Conservation (phyloP, 2,329 filamentous ascomycete genomes). For the Clarireedia hainanense region DNA sequence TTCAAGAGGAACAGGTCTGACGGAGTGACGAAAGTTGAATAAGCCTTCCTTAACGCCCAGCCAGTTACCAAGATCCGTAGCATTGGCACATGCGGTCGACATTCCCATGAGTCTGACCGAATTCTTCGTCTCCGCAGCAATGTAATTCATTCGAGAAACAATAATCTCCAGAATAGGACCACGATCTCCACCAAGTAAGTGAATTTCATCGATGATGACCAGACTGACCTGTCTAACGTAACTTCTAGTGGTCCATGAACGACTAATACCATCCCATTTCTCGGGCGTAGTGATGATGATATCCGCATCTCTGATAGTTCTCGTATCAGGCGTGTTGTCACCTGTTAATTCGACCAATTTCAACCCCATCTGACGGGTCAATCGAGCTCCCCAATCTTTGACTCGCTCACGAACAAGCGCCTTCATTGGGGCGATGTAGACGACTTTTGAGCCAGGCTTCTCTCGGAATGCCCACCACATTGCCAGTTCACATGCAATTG, state of each 20-base stretch:
- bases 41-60: conserved; percentile 90
- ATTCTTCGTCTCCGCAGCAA: conserved; percentile 85
- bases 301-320: conserved; percentile 90
- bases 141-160: conserved; percentile 93
- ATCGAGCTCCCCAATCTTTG: conserved; percentile 81
- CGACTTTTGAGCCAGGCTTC: conserved; percentile 89
- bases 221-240: conserved; percentile 93
- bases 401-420: conserved; percentile 93
- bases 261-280: conserved; percentile 99
- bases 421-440: conserved; percentile 99
- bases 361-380: conserved; percentile 75
- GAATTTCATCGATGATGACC: conserved; percentile 98
- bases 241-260: conserved; percentile 95
- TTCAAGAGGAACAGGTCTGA: conserved; percentile 89
- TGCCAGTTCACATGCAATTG: conserved; percentile 86
- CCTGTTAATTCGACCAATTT: conserved; percentile 93
- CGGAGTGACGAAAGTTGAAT: conserved; percentile 96
- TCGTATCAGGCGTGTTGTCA: conserved; percentile 95
- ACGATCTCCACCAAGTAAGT: conserved; percentile 90
- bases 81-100: conserved; percentile 97
- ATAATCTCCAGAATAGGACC: conserved; percentile 98
- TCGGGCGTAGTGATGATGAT: conserved; percentile 99
- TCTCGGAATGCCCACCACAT: conserved; percentile 99
- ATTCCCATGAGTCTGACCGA: conserved; percentile 91
- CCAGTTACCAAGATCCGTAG: conserved; percentile 90